Evolutionary conservation across 2,329 filamentous ascomycete species (phyloP).

Genomic region (Hypocreales sp.): DNA sequence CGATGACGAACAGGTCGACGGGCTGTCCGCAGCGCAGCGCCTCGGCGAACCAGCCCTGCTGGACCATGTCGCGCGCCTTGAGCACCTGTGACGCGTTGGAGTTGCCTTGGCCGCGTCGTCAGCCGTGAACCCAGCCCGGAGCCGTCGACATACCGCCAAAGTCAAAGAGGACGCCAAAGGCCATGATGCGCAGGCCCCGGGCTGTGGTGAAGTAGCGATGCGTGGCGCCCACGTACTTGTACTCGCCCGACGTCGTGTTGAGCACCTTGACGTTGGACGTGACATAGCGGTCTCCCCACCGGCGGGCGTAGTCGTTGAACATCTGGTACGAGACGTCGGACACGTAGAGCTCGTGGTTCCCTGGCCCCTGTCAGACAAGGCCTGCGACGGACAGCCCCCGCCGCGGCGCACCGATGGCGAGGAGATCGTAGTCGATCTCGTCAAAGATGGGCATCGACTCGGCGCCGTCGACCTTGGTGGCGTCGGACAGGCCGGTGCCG

Average conservation of each 20-base stretch:
- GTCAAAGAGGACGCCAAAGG: constrained; percentile 27
- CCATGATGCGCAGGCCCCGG: constrained; percentile 26
- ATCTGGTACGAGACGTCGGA: constrained; percentile 46
- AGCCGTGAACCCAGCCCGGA: constrained; percentile 13
- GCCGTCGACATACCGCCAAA: constrained; percentile 38
- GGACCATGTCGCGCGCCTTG: constrained; percentile 31
- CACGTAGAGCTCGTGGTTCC: constrained; percentile 52
- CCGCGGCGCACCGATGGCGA: constrained; percentile 20
- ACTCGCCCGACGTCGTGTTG: constrained; percentile 20
- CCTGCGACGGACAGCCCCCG: not conserved
- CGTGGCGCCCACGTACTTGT: constrained; percentile 25
- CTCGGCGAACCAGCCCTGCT: constrained; percentile 44
- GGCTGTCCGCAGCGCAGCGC: constrained; percentile 35
- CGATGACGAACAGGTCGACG: constrained; percentile 47
- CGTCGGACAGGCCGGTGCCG: constrained; percentile 46
- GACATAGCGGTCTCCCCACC: constrained; percentile 31
- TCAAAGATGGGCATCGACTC: constrained; percentile 31
- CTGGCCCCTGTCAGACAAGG: constrained; percentile 4
- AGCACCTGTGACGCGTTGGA: constrained; percentile 46
- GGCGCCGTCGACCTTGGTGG: constrained; percentile 38
- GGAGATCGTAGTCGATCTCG: constrained; percentile 24
- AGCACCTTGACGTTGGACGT: constrained; percentile 29
- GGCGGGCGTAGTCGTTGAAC: constrained; percentile 40
- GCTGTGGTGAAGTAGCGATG: constrained; percentile 27
- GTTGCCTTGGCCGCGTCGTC: constrained; percentile 25